phyloP scores from a whole-genome alignment of 495 filamentous ascomycete species.

The Neurospora hispaniola region DNA sequence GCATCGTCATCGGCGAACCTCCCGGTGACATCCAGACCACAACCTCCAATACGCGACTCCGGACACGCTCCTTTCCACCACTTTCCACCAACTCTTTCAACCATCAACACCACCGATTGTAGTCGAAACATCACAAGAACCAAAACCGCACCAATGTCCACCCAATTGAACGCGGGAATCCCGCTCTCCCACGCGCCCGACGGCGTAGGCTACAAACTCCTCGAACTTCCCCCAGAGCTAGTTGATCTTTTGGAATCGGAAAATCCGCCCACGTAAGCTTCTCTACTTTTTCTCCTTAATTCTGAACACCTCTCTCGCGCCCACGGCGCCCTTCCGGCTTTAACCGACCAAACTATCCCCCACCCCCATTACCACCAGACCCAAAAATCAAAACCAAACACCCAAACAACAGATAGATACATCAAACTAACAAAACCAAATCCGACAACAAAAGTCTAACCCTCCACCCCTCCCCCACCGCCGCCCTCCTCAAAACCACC shows the following conservation, averaged over 20 bases:
- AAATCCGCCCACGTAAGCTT: slow-evolving; percentile 48
- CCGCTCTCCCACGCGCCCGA: slow-evolving; percentile 49
- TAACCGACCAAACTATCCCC: no score
- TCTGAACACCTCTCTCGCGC: no score
- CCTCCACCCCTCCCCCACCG: slow-evolving; percentile 52
- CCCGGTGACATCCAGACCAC: background rate
- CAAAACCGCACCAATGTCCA: slow-evolving; percentile 38
- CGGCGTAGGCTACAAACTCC: slow-evolving; percentile 55
- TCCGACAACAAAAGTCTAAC: slow-evolving; percentile 40
- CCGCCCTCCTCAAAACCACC: slow-evolving; percentile 61
- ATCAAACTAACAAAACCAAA: no score
- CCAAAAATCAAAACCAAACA: no score
- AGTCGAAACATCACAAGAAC: background rate
- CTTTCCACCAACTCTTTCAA: background rate
- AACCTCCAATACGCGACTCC: background rate
- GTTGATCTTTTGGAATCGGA: slow-evolving; percentile 52
- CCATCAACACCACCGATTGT: background rate
- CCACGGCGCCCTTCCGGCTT: no score
- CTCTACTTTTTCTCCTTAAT: background rate
- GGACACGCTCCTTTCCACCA: background rate
- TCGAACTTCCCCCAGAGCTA: slow-evolving; percentile 74
- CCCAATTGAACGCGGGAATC: slow-evolving; percentile 48
- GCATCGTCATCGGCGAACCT: background rate
- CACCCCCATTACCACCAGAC: no score
- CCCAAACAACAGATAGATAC: no score